Evolutionary conservation across 768 basidiomycete species (phyloP).

Genomic region (Boletus subcaerulescens): DNA sequence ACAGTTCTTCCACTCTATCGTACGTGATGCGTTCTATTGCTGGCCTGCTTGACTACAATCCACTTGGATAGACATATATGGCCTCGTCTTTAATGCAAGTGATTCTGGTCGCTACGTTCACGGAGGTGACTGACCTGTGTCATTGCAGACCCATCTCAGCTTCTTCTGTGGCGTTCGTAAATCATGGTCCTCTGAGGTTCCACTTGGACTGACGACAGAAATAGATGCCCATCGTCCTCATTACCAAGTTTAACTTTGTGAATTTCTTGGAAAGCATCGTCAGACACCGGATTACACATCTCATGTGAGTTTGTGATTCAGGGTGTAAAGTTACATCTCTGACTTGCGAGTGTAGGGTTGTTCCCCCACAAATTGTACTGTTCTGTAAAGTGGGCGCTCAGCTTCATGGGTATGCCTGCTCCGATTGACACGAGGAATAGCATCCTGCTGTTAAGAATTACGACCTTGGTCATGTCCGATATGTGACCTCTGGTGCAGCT

Average conservation of each 20-base stretch:
- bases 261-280: conserved; percentile 46
- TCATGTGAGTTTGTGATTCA: conserved; percentile 29
- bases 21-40: conserved; percentile 29
- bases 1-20: conserved; percentile 62
- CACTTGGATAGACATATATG: conserved; percentile 55
- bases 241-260: conserved; percentile 42
- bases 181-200: background rate
- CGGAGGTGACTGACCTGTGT: conserved; percentile 13
- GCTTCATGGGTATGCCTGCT: background rate
- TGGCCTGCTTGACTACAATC: background rate
- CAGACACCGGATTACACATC: conserved; percentile 45
- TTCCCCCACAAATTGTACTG: conserved; percentile 48
- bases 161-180: conserved; percentile 53
- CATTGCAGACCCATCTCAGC: conserved; percentile 49
- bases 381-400: conserved; percentile 44
- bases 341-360: conserved; percentile 28
- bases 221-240: conserved; percentile 52
- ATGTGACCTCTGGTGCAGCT: conserved; percentile 50
- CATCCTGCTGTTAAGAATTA: conserved; percentile 40
- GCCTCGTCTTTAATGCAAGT: conserved; percentile 55
- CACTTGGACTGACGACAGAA: conserved; percentile 2
- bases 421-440: conserved; percentile 15
- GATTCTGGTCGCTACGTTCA: background rate
- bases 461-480: conserved; percentile 39
- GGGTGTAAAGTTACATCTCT: background rate